Conservation (phyloP, 2,329 filamentous ascomycete genomes). For the Torrubiella hemipterigena region DNA sequence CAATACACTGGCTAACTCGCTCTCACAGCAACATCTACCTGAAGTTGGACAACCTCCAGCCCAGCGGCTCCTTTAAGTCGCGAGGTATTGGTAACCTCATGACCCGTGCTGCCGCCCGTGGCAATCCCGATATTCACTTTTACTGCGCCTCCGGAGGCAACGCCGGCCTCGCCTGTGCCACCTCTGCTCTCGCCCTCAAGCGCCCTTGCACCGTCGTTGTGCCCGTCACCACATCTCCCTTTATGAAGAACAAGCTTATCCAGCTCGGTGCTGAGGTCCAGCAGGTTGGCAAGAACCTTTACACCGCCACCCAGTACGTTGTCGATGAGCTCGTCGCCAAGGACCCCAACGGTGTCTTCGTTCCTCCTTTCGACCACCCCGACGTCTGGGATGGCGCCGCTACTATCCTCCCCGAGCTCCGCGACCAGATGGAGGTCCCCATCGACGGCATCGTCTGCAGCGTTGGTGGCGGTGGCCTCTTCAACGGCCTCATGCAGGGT, state of each 20-base stretch:
- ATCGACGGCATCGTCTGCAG: conserved; percentile 64
- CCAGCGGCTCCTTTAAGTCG: conserved; percentile 78
- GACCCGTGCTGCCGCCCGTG: conserved; percentile 22
- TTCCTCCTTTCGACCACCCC: conserved; percentile 58
- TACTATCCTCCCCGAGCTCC: conserved; percentile 42
- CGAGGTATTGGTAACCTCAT: conserved; percentile 65
- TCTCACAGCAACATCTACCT: conserved; percentile 62
- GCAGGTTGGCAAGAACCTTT: conserved; percentile 55
- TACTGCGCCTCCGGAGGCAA: conserved; percentile 76
- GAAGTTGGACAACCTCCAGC: conserved; percentile 77
- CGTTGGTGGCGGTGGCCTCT: conserved; percentile 69
- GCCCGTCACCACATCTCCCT: conserved; percentile 48
- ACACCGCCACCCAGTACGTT: conserved; percentile 57
- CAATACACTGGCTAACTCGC: conserved; percentile 4
- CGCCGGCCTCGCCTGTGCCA: conserved; percentile 71
- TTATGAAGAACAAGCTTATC: conserved; percentile 61
- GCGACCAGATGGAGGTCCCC: conserved; percentile 25
- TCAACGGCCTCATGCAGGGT: conserved; percentile 65
- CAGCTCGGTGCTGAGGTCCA: conserved; percentile 59
- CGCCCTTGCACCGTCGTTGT: conserved; percentile 66
- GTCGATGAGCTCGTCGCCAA: conserved; percentile 40
- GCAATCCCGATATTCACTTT: conserved; percentile 45
- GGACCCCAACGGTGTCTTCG: conserved; percentile 47
- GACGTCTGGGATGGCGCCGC: conserved; percentile 56
- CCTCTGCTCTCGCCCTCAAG: conserved; percentile 52